Base-by-base conservation (phyloP, 768 basidiomycete genomes). In the Hypsizygus marmoreus region DNA sequence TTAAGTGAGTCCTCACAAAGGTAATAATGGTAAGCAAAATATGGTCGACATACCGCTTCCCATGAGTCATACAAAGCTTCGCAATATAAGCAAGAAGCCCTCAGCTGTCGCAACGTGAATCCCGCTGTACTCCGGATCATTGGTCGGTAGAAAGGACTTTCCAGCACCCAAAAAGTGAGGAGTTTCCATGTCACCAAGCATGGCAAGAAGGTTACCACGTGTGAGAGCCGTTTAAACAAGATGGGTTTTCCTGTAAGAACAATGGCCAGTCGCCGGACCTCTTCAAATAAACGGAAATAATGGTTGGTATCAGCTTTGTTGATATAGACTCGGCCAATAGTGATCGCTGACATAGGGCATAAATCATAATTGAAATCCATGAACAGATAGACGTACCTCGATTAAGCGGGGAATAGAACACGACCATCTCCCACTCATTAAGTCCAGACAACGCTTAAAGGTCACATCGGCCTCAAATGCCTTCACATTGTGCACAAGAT, bases 401-500 rank as follows among this genome's bases (percentile, higher is more conserved):
- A n/a, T n/a, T n/a, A n/a, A n/a, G n/a, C n/a, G n/a, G n/a, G n/a
- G n/a, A n/a, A n/a, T n/a, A n/a, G n/a, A n/a, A n/a, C 13, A 55
- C 50, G 3, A 43, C 53, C 23, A 59, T 40, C 16, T 59, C 55
- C 47, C 48, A 52, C 47, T 59, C 53, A 20, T 59, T 26, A 54
- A 36, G 24, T 45, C 34, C 6, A 38, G 33, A 6, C 34, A 37
- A 9, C 40, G 34, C 25, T 55, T 55, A 29, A 60, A 57, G 5
- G 53, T 60, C 2, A 49, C 50, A 34, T 56, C 50, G 9, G 50
- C 44, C 19, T 54, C 35, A n/a, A 60, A 38, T 6, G 31, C 11
- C 26, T 22, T 42, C 1, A 37, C 46, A 5, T 50, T 23, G 35
- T 58, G 58, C 13, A 60, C 47, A 3, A 60, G 50, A 8, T 12